These are phyloP conservation scores for Lathyrus aphaca DNA, from an alignment of 306 rosid species.

Conservation along the genomic window DNA sequence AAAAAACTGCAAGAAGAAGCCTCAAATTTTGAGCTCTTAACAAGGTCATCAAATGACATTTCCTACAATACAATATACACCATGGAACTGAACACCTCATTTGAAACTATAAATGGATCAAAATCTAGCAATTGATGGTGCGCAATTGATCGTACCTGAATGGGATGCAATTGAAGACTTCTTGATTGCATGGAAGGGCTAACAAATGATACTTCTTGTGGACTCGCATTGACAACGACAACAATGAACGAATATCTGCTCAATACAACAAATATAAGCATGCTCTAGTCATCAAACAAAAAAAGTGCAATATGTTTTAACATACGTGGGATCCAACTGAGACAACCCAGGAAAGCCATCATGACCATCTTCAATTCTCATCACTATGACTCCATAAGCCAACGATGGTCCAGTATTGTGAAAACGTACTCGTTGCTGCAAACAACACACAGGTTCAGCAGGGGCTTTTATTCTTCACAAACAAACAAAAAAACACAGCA, in stretches of 20 bases:
- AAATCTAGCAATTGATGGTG: background rate
- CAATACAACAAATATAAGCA: conserved; percentile 27
- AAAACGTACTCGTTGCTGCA: conserved; percentile 71
- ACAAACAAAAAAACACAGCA: no score
- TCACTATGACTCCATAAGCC: conserved; percentile 70
- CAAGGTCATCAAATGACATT: conserved; percentile 62
- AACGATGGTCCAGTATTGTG: conserved; percentile 75
- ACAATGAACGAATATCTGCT: conserved; percentile 76
- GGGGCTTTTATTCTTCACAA: no score
- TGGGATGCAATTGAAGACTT: conserved; percentile 77
- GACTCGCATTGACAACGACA: conserved; percentile 77
- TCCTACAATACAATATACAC: conserved; percentile 46
- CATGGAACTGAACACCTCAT: conserved; percentile 1
- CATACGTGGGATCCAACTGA: conserved; percentile 90
- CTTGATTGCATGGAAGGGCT: conserved; percentile 55
- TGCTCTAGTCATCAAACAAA: conserved; percentile 21
- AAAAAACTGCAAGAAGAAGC: conserved; percentile 67
- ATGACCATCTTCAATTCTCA: conserved; percentile 94
- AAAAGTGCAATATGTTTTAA: conserved; percentile 32
- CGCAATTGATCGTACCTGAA: conserved; percentile 58
- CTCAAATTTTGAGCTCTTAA: conserved; percentile 67
- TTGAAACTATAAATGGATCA: conserved; percentile 16
- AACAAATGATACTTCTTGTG: conserved; percentile 65
- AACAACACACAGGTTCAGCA: no score
- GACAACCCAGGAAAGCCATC: conserved; percentile 71